phyloP scores from a whole-genome alignment of 2,329 filamentous ascomycete species.

The Trichoderma atrobrunneum region DNA sequence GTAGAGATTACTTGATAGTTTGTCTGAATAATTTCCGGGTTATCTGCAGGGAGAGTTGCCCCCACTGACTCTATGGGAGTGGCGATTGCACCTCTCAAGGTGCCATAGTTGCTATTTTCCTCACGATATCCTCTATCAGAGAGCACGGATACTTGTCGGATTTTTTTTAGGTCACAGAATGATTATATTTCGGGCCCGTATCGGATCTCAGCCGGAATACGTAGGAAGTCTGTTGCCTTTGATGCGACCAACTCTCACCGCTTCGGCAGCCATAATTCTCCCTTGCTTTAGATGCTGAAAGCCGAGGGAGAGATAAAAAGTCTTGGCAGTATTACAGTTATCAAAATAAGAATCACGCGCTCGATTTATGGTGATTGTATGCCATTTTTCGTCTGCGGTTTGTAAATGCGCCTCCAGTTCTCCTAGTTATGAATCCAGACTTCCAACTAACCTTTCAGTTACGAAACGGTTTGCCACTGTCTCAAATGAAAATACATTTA shows the following conservation, averaged over 20 bases:
- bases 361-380: not conserved
- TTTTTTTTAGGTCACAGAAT: not conserved
- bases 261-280: not conserved
- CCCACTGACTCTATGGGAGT: not conserved
- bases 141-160: not conserved
- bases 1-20: not conserved
- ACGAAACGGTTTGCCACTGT: not conserved
- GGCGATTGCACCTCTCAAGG: not conserved
- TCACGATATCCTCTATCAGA: not conserved
- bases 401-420: not conserved
- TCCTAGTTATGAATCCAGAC: not conserved
- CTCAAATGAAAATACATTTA: not conserved
- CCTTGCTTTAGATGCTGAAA: not conserved
- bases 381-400: not conserved
- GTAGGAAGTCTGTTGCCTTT: not conserved
- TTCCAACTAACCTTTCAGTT: not conserved
- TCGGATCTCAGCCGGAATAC: not conserved
- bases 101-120: too few relatives aligned
- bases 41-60: not conserved
- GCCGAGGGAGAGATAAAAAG: not conserved
- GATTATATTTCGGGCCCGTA: not conserved
- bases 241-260: not conserved
- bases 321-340: not conserved
- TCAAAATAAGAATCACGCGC: not conserved
- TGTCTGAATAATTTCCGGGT: not conserved